Evolutionary conservation across 352 stramenopile genomes (phyloP), one percentile per base, ranked within the genome.

Genomic region (Phytophthora melonis): DNA sequence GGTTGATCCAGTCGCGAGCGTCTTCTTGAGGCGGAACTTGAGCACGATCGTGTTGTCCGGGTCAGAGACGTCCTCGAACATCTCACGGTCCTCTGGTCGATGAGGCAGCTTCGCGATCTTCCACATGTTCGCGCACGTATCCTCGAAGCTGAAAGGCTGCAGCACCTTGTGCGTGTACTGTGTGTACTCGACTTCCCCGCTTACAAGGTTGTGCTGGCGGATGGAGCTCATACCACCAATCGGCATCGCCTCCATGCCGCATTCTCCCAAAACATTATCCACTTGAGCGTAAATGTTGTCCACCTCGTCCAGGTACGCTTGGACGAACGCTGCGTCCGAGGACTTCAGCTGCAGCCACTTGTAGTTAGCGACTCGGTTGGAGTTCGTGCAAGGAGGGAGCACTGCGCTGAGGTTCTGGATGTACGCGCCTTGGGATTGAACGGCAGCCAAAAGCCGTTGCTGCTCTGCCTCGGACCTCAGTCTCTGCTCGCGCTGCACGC

Each of bases 41-140:
- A 75, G 65, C 0, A 69, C 78, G 53, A 81, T 62, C 1, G 75
- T 85, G 50, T 83, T 67, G 8, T 62, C 55, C 16, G 53, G 64
- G 19, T 75, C 58, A 5, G n/a, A 27, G 0, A 74, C 23, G 11
- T 53, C 39, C 21, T 70, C 32, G 60, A 71, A 77, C n/a, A 66
- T 27, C 11, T 71, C 58, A 10, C 68, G 59, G 16, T 70, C 62
- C 4, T 67, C n/a, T 9, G 56, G 41, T 13, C 67, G 55, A 32
- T 79, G 41, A 0, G 41, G 30, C 23, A 66, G n/a, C 10, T 63
- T 34, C 2, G 58, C 32, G 1, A 53, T 53, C n/a, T 67, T 54
- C 61, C 72, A 69, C n/a, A 67, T 58, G 14, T 55, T 58, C 1
- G 14, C 65, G 43, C 54, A 59, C 10, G 62, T 66, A 6, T 59